Evolutionary conservation across 2,329 filamentous ascomycete genomes (phyloP).

Genomic region (Clonostachys rosea): DNA sequence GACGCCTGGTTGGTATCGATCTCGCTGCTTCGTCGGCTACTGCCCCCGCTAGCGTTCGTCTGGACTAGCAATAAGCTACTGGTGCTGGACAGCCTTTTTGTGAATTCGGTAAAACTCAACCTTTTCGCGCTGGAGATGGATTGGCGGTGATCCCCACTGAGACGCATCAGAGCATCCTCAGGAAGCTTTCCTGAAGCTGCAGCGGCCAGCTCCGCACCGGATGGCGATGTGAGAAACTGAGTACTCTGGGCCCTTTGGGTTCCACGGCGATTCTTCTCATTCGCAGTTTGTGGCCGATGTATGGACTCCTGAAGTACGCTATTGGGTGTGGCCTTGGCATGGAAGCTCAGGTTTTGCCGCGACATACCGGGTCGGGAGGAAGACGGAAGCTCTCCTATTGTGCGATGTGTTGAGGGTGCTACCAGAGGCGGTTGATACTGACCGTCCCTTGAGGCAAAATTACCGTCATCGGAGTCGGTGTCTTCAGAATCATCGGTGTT

Average conservation of each 20-base stretch:
- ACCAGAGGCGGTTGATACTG: not conserved
- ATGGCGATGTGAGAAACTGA: constrained; percentile 26
- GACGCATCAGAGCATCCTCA: constrained; percentile 10
- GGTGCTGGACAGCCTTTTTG: constrained; percentile 55
- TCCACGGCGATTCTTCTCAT: constrained; percentile 40
- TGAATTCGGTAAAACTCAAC: constrained; percentile 57
- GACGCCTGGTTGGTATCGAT: not conserved
- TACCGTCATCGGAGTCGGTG: constrained; percentile 34
- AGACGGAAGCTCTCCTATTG: constrained; percentile 37
- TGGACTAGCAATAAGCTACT: constrained; percentile 56
- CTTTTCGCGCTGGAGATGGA: constrained; percentile 52
- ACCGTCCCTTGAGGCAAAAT: constrained; percentile 20
- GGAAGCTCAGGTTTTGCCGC: constrained; percentile 23
- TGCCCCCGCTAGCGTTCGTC: constrained; percentile 45
- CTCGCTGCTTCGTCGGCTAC: constrained; percentile 35
- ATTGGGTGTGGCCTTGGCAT: constrained; percentile 10
- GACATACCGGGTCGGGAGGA: constrained; percentile 24
- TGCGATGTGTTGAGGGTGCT: constrained; percentile 35
- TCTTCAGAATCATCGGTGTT: constrained; percentile 33
- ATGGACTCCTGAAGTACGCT: constrained; percentile 10
- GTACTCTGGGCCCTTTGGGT: constrained; percentile 43
- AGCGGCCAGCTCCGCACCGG: not conserved
- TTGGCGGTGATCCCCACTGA: constrained; percentile 22
- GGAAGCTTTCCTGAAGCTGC: constrained; percentile 9
- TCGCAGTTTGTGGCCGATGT: constrained; percentile 48